Evolutionary conservation across 2,329 filamentous ascomycete species (phyloP), one percentile per base, ranked within the genome.

Genomic region (Ophiostoma ulmi): DNA sequence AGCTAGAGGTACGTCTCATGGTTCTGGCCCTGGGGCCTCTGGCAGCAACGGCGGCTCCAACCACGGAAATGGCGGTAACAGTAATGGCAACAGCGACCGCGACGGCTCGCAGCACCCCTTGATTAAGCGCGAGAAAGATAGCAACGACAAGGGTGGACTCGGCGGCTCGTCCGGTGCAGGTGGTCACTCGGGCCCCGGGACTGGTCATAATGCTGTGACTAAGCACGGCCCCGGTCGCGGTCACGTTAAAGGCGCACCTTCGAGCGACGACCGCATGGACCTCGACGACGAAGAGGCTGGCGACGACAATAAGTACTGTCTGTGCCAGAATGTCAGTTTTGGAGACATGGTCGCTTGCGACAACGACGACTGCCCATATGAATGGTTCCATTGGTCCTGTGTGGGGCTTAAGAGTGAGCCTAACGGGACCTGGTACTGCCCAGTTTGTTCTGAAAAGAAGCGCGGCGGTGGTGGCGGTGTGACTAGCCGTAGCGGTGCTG

Each of bases 311-410:
- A 91, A 92, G 78, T 95, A 95, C 80, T 95, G 92, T 80, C 84
- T 90, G 39, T 95, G 92, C 79, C 90, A 94, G 78, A 91, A 91
- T 75, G 90, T 94, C 74, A 93, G 90, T 79, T 93, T 91, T 77
- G 92, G 92, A 73, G 90, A 94, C 77, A 95, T 95, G 92, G 91
- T 95, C 73, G 92, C 91, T 39, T 95, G 92, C 81, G 92, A 95
- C 81, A 94, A 94, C 78, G 88, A 91, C 71, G 85, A 89, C 74
- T 95, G 92, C 79, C 88, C 89, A 66, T 91, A 87, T 77, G 91
- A 95, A 80, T 95, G 92, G 92, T 95, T 95, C 79, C 92, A 95
- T 80, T 95, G 91, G 90, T 88, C 83, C 63, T 91, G 88, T 75
- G 88, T 91, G 68, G 87, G 88, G 26, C 82, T 91, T 41, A 90